Evolutionary conservation across 306 rosid genomes (phyloP), one percentile per base, ranked within the genome.

Genomic region (Vigna hirtella): DNA sequence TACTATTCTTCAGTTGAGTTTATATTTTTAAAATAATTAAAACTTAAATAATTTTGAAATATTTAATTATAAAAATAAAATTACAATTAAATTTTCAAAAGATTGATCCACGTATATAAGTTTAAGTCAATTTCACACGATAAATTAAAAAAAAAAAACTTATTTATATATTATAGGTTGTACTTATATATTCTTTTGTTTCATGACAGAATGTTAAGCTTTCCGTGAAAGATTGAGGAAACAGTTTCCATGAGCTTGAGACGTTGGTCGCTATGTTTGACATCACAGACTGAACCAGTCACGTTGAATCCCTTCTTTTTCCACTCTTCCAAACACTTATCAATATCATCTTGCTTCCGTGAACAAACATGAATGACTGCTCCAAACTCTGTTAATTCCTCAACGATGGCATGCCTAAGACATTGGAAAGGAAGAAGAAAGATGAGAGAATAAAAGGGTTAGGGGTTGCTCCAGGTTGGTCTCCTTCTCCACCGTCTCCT

Each of bases 151-250:
- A 24, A 24, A 24, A 24, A 24, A 24, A 1, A 24, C 26, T 24
- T 24, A 24, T 24, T 24, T 24, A 24, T 24, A 24, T 24, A 24
- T 24, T 24, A 24, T 24, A 24, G 26, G 2, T 24, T 24, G 26
- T 24, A 1, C 26, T 24, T 24, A 24, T 24, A 24, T 24, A 24
- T 24, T 24, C 1, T 24, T 24, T 24, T 24, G 26, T 24, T 24
- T 24, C 1, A 24, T 24, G 26, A 24, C 26, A 84, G 79, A 69
- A 87, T 87, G 40, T 55, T 65, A 38, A 80, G 83, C 79, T 80
- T 80, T 65, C 70, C 79, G 4, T 73, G 68, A 20, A 73, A 59
- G 17, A 49, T 9, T 4, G 78, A 26, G 55, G 40, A 15, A 42
- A 51, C 77, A n/a, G 2, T 76, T 59, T 53, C 42, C 77, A 82